A percentile compares a stretch with the other conserved stretches of the same genome.
These are phyloP conservation scores for Draba incana DNA, from an alignment of 345 rosid species.

Conservation along the genomic window DNA sequence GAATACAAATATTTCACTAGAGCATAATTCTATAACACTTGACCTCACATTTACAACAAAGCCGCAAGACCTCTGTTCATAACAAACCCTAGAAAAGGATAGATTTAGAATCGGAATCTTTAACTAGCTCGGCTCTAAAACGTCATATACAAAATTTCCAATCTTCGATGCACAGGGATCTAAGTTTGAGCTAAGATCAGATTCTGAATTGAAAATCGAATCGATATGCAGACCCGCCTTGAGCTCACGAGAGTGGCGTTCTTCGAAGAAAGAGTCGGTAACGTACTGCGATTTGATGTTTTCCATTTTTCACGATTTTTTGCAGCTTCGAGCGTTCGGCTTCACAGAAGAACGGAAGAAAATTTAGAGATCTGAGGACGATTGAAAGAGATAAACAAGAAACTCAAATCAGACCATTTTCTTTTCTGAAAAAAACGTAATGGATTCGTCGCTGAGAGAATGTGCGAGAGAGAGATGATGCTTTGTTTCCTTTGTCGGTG, in stretches of 20 bases:
- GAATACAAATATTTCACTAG: neutral
- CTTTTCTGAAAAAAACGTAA: too few species aligned
- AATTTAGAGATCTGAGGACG: too few species aligned
- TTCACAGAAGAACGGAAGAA: constrained; percentile 11
- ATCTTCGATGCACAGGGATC: neutral
- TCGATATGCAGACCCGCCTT: constrained; percentile 66
- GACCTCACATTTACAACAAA: too few species aligned
- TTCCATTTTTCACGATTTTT: constrained; percentile 45
- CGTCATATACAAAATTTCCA: neutral
- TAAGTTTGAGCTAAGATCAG: neutral
- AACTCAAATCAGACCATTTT: too few species aligned
- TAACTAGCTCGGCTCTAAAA: constrained; percentile 9
- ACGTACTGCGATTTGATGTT: constrained; percentile 36
- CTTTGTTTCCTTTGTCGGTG: too few species aligned
- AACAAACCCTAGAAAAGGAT: too few species aligned
- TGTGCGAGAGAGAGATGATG: too few species aligned
- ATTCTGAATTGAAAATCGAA: neutral
- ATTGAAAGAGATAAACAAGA: too few species aligned
- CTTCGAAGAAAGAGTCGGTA: constrained; percentile 46
- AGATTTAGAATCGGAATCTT: constrained; percentile 23
- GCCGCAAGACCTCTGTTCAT: too few species aligned
- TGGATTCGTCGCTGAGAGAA: too few species aligned
- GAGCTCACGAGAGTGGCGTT: constrained; percentile 76
- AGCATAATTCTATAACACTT: too few species aligned
- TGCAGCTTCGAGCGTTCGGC: constrained; percentile 10